phyloP scores from a whole-genome alignment of 2,329 filamentous ascomycete genomes.

The Elsinoe arachidis region DNA sequence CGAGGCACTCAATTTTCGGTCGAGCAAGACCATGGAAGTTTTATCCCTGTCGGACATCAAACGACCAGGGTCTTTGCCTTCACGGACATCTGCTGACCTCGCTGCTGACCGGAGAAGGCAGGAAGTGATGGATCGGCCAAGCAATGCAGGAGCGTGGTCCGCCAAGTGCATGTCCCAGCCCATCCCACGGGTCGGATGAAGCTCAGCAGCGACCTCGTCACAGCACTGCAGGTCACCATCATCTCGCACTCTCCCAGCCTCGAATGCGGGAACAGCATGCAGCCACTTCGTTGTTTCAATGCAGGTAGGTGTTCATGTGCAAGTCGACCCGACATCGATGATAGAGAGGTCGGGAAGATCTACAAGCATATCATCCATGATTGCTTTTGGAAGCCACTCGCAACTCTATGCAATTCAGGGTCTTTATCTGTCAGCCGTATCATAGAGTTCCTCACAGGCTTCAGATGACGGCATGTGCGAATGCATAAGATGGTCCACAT shows the following conservation, averaged over 20 bases:
- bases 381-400: too few relatives aligned
- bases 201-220: not conserved
- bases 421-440: too few relatives aligned
- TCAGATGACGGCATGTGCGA: too few relatives aligned
- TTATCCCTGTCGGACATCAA: not conserved
- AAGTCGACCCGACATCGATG: too few relatives aligned
- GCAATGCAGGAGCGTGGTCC: not conserved
- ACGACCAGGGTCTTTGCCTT: not conserved
- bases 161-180: not conserved
- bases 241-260: not conserved
- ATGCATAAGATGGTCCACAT: too few relatives aligned
- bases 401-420: too few relatives aligned
- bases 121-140: constrained; percentile 4
- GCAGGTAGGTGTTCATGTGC: too few relatives aligned
- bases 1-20: not conserved
- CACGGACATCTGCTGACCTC: not conserved
- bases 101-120: not conserved
- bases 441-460: too few relatives aligned
- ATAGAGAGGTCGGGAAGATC: too few relatives aligned
- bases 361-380: too few relatives aligned
- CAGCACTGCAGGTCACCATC: not conserved
- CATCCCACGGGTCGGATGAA: not conserved
- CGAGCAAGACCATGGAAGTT: not conserved
- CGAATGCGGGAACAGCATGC: not conserved
- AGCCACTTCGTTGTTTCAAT: not conserved